Base-by-base conservation (phyloP, 495 filamentous ascomycete genomes). In the Podospora didyma region DNA sequence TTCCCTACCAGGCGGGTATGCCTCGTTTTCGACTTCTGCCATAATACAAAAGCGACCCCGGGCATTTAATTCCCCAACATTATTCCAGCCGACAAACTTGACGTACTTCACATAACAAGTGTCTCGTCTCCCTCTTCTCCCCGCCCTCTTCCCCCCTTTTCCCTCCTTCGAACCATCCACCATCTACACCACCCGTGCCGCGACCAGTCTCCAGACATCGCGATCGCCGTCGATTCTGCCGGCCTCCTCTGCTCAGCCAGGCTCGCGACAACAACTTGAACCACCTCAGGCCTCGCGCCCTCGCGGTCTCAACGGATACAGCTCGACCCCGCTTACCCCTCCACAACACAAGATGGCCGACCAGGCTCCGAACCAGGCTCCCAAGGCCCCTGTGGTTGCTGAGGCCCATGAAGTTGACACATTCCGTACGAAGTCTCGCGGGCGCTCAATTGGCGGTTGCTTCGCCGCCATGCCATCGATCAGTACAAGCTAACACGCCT, bases 321-420 rank as follows among this genome's bases (percentile, higher is more conserved):
- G 9, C 26, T 9, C 26, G 4, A 49, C 61, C 54, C 65, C 60
- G 53, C 67, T 44, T 24, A 48, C 24, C 61, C 58, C 58, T 62
- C 72, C 74, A 14, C 6, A 7, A 14, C n/a, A 42, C 39, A 76
- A 52, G 62, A 93, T 94, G 89, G 84, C 84, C 67, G 86, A 88
- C 71, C 69, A 46, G 53, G 74, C 81, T 51, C 76, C 79, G 58
- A 81, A 82, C 71, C 69, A 49, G 53, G 73, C 81, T 51, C 76
- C 79, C 59, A 81, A 82, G 69, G 74, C 78, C 67, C 76, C 83
- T 3, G 89, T 92, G 74, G 90, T 95, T 57, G 79, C 79, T 47
- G 91, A 96, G 77, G 88, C 91, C 64, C 89, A 94, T 73, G 77
- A 89, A 68, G 89, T 91, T 61, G 86, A 92, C 72, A 96, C 89